These are phyloP conservation scores for Hypoxylon cercidicola DNA, from an alignment of 495 filamentous ascomycete species.

Conservation along the genomic window DNA sequence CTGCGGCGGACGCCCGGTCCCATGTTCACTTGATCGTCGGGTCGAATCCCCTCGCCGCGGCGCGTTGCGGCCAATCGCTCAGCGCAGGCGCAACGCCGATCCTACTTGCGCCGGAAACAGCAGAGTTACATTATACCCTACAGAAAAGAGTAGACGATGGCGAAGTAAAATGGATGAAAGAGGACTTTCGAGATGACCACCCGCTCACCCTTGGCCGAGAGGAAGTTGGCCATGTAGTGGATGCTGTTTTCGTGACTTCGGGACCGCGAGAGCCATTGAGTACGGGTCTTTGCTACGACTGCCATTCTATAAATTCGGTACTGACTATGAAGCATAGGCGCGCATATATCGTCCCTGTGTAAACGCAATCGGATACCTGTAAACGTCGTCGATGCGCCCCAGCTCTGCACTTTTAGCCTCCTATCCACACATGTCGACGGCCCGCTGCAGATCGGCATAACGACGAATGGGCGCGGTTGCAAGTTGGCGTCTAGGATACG, in stretches of 20 bases:
- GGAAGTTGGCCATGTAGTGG: slow-evolving; percentile 82
- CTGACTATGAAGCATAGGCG: slow-evolving; percentile 51
- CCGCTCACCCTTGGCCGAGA: slow-evolving; percentile 78
- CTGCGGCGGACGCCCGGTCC: slow-evolving; percentile 75
- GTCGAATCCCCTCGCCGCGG: slow-evolving; percentile 83
- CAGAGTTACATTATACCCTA: slow-evolving; percentile 76
- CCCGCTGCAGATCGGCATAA: slow-evolving; percentile 93
- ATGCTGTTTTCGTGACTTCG: slow-evolving; percentile 89
- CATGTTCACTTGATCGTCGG: slow-evolving; percentile 91
- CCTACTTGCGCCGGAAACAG: slow-evolving; percentile 76
- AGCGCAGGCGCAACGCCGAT: slow-evolving; percentile 88
- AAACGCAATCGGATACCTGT: slow-evolving; percentile 84
- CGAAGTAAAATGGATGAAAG: slow-evolving; percentile 75
- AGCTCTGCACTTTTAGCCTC: slow-evolving; percentile 89
- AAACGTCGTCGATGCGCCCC: slow-evolving; percentile 89
- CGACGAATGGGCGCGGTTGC: slow-evolving; percentile 94
- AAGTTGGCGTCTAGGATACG: slow-evolving; percentile 92
- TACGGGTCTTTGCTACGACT: slow-evolving; percentile 50
- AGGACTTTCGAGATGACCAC: slow-evolving; percentile 77
- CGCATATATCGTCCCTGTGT: slow-evolving; percentile 80
- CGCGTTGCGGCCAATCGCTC: slow-evolving; percentile 81
- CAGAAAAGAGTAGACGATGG: slow-evolving; percentile 76
- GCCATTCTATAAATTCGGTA: background rate
- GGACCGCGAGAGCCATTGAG: slow-evolving; percentile 58
- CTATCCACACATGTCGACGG: slow-evolving; percentile 90